A percentile compares a stretch with the other conserved stretches of the same genome.
Evolutionary conservation across 805 yeast genomes (phyloP).

Genomic region (Ogataea saltuana): DNA sequence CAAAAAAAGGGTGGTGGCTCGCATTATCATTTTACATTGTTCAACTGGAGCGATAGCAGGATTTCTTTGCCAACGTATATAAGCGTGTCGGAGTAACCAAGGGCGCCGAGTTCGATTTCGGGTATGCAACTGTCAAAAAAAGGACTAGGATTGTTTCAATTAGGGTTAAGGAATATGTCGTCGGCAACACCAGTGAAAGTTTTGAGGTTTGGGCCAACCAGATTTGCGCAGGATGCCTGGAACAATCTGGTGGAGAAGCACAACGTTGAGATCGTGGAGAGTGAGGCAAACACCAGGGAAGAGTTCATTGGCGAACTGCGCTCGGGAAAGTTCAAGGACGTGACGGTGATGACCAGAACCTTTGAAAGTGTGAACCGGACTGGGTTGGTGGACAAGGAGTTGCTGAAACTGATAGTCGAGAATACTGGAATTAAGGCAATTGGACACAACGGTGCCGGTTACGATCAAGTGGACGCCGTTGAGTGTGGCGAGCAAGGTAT

Average conservation of each 20-base stretch:
- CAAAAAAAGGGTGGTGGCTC: too few relatives aligned
- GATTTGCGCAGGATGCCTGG: slow-evolving; percentile 69
- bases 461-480: slow-evolving; percentile 50
- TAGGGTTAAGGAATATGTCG: slow-evolving; percentile 23
- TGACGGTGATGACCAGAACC: slow-evolving; percentile 44
- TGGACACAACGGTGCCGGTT: slow-evolving; percentile 59
- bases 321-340: slow-evolving; percentile 37
- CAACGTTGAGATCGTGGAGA: slow-evolving; percentile 48
- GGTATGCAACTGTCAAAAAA: background rate
- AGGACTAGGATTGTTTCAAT: background rate
- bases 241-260: slow-evolving; percentile 30
- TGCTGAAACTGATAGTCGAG: slow-evolving; percentile 38
- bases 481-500: slow-evolving; percentile 43
- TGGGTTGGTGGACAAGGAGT: slow-evolving; percentile 47
- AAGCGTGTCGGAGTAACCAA: too few relatives aligned
- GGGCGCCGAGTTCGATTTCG: too few relatives aligned
- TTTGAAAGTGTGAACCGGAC: slow-evolving; percentile 40
- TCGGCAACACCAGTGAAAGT: slow-evolving; percentile 44
- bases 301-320: slow-evolving; percentile 42
- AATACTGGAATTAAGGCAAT: slow-evolving; percentile 41
- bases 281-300: slow-evolving; percentile 41
- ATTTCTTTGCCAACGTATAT: too few relatives aligned
- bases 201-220: slow-evolving; percentile 61
- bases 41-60: too few relatives aligned
- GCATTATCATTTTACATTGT: too few relatives aligned